Percentiles rank a stretch among this genome's conserved stretches.
These are phyloP conservation scores for Phytophthora quininea DNA, from an alignment of 352 stramenopile species.

Conservation along the genomic window DNA sequence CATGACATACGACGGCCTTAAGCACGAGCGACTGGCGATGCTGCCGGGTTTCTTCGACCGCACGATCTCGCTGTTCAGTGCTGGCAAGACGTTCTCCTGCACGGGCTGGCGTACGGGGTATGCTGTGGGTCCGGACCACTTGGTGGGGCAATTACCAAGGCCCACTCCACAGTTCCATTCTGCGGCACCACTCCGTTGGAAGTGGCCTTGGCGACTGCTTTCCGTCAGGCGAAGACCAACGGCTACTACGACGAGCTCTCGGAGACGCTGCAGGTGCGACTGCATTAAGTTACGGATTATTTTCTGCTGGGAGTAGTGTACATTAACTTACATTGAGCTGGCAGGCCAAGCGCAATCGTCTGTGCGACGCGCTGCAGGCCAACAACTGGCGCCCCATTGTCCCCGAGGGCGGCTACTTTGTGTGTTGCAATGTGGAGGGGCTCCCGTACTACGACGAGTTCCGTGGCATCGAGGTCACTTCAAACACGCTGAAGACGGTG, in stretches of 20 bases:
- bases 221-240: slow-evolving; percentile 88
- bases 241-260: slow-evolving; percentile 84
- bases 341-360: slow-evolving; percentile 82
- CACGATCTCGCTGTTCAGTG: slow-evolving; percentile 93
- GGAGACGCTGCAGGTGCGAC: slow-evolving; percentile 54
- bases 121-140: slow-evolving; percentile 62
- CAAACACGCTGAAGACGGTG: slow-evolving; percentile 67
- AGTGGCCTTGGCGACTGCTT: slow-evolving; percentile 89
- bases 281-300: slow-evolving; percentile 9
- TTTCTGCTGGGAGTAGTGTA: slow-evolving; percentile 18
- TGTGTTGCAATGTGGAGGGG: slow-evolving; percentile 86
- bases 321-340: slow-evolving; percentile 35
- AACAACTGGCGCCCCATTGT: slow-evolving; percentile 91
- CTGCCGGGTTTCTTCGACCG: slow-evolving; percentile 88
- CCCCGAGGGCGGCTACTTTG: slow-evolving; percentile 95
- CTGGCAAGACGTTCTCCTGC: slow-evolving; percentile 94
- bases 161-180: slow-evolving; percentile 90
- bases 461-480: slow-evolving; percentile 50
- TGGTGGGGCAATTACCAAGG: slow-evolving; percentile 74
- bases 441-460: slow-evolving; percentile 82
- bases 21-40: slow-evolving; percentile 72
- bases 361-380: slow-evolving; percentile 81
- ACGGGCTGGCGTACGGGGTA: slow-evolving; percentile 94
- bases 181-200: slow-evolving; percentile 95
- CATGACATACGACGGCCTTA: slow-evolving; percentile 90